These are phyloP conservation scores for Parsonsia alboflavescens DNA, from an alignment of 257 asterid genomes.

Conservation along the genomic window DNA sequence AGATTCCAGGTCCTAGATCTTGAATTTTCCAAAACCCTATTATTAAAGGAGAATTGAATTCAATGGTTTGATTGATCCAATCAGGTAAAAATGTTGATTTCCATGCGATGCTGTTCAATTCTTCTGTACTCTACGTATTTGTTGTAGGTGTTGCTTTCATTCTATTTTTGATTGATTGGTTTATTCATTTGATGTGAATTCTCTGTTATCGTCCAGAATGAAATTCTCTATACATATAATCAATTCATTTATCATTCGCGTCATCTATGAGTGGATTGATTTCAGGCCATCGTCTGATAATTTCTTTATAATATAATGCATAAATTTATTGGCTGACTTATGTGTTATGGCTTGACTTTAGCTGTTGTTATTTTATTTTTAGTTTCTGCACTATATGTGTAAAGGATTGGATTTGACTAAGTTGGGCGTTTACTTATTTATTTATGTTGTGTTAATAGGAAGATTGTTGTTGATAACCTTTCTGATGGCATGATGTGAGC, in stretches of 20 bases:
- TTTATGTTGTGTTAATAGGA: slow-evolving; percentile 1
- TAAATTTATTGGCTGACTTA: background rate
- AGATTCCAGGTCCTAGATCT: slow-evolving; percentile 7
- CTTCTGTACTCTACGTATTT: background rate
- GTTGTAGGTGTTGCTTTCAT: background rate
- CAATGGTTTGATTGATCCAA: background rate
- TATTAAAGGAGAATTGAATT: background rate
- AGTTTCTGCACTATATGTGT: background rate
- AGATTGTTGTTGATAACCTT: slow-evolving; percentile 17
- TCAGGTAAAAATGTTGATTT: background rate
- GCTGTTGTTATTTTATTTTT: background rate
- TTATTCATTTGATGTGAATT: background rate
- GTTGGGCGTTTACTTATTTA: background rate
- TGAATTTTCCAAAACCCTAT: background rate
- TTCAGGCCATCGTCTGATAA: background rate
- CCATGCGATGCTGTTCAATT: background rate
- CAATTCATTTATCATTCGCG: background rate
- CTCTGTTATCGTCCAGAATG: background rate
- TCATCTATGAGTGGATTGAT: background rate
- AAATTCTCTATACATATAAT: background rate
- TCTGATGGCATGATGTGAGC: slow-evolving; percentile 31
- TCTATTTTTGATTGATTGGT: background rate
- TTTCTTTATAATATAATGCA: background rate
- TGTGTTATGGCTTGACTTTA: background rate
- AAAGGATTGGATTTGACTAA: background rate